A percentile compares a stretch with the other conserved stretches of the same genome.
Conservation (phyloP, 805 yeast genomes). For the Candida ortonii region DNA sequence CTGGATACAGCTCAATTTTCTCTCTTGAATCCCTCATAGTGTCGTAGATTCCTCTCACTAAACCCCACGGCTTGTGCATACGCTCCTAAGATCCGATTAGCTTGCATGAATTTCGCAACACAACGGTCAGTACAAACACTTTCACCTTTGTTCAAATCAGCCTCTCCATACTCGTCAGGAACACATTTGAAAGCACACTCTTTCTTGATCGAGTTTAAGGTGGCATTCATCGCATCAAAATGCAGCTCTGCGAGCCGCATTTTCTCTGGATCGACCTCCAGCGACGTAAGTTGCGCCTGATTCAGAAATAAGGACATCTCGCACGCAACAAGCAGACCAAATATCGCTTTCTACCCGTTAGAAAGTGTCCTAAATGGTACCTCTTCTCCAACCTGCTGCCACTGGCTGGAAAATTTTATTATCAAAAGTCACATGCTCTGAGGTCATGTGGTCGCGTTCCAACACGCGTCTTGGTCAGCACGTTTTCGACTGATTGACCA, state of each 20-base stretch:
- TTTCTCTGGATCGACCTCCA: constrained; percentile 58
- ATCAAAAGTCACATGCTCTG: too few species aligned
- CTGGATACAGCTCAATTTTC: constrained; percentile 16
- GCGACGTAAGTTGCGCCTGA: constrained; percentile 37
- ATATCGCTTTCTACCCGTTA: too few species aligned
- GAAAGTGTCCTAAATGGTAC: too few species aligned
- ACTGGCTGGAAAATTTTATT: too few species aligned
- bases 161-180: constrained; percentile 80
- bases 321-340: not conserved
- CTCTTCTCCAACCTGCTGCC: too few species aligned
- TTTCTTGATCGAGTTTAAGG: constrained; percentile 47
- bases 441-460: too few species aligned
- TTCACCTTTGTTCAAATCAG: constrained; percentile 84
- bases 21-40: constrained; percentile 26
- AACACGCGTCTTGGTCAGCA: too few species aligned
- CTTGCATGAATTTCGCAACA: constrained; percentile 75
- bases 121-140: constrained; percentile 80
- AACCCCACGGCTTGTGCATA: constrained; percentile 43
- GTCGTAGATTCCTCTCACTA: constrained; percentile 40
- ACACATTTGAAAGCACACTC: constrained; percentile 77
- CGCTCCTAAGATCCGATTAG: constrained; percentile 62
- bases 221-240: constrained; percentile 57
- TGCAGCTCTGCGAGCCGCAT: constrained; percentile 65
- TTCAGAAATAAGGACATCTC: constrained; percentile 68
- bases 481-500: too few species aligned